Conservation (phyloP, 2,329 filamentous ascomycete genomes). For the Xylaria hypoxylon region DNA sequence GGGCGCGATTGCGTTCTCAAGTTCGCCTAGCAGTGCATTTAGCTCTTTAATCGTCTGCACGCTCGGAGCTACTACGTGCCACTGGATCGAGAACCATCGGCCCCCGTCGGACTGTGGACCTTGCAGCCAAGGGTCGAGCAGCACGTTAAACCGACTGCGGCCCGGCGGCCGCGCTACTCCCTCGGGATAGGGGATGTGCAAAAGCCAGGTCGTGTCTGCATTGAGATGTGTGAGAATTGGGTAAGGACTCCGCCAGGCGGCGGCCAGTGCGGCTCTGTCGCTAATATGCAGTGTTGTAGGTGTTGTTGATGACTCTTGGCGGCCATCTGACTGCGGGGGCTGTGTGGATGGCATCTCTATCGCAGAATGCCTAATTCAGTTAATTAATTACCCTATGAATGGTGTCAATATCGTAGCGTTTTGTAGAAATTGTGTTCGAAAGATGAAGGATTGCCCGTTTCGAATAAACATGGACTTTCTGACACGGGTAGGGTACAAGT, state of each 20-base stretch:
- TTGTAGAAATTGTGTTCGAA: not conserved
- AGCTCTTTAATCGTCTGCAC: slow-evolving; percentile 67
- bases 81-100: slow-evolving; percentile 73
- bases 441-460: not conserved
- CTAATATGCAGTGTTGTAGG: slow-evolving; percentile 32
- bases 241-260: slow-evolving; percentile 28
- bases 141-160: slow-evolving; percentile 63
- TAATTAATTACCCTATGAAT: not conserved
- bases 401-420: not conserved
- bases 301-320: slow-evolving; percentile 1
- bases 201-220: slow-evolving; percentile 74
- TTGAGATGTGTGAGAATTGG: slow-evolving; percentile 72
- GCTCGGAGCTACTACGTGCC: slow-evolving; percentile 66
- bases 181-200: slow-evolving; percentile 68
- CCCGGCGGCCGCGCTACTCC: slow-evolving; percentile 54
- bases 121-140: slow-evolving; percentile 74
- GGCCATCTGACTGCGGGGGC: not conserved
- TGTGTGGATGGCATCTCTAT: slow-evolving; percentile 3
- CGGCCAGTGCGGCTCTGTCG: slow-evolving; percentile 22
- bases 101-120: slow-evolving; percentile 73
- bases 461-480: too few relatives aligned
- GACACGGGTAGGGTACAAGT: too few relatives aligned
- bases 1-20: slow-evolving; percentile 54
- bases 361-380: not conserved
- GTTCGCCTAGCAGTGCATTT: slow-evolving; percentile 61